These are phyloP conservation scores for Arachis hypogaea DNA, from an alignment of 306 rosid genomes.

Conservation along the genomic window DNA sequence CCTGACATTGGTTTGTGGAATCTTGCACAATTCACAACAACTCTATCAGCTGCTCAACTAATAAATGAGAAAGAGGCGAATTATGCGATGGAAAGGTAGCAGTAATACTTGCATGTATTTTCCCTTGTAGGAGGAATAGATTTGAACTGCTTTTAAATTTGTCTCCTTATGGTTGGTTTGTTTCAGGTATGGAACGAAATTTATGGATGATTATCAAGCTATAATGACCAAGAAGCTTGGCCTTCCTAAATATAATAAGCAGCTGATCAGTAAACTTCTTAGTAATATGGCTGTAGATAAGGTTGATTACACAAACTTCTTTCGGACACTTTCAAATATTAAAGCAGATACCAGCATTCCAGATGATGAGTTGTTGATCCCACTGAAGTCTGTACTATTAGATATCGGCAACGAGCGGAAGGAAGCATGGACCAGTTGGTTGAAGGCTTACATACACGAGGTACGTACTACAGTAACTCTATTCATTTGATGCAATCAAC, in stretches of 20 bases:
- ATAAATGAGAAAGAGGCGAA: conserved; percentile 90
- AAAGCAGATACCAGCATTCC: conserved; percentile 81
- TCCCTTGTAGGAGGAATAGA: conserved; percentile 6
- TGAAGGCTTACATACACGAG: conserved; percentile 80
- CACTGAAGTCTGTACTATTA: conserved; percentile 82
- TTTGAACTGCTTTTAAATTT: conserved; percentile 20
- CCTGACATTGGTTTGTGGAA: conserved; percentile 98
- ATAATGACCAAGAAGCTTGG: conserved; percentile 97
- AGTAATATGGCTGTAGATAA: conserved; percentile 96
- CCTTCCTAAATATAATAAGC: conserved; percentile 88
- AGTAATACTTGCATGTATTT: conserved; percentile 31
- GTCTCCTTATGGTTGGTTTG: conserved; percentile 35
- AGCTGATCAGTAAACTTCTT: conserved; percentile 85
- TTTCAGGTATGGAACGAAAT: conserved; percentile 83
- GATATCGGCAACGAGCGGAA: conserved; percentile 97
- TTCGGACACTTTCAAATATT: conserved; percentile 77
- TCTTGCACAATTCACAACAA: conserved; percentile 74
- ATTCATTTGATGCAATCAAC: conserved; percentile 8
- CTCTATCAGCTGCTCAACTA: conserved; percentile 73
- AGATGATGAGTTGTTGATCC: conserved; percentile 79
- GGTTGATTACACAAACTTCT: conserved; percentile 96
- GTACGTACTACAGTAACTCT: conserved; percentile 43
- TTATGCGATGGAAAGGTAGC: conserved; percentile 95
- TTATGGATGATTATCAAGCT: conserved; percentile 96
- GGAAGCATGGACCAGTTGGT: conserved; percentile 95